Conservation (phyloP, 2,329 filamentous ascomycete genomes). For the Fusarium circinatum region DNA sequence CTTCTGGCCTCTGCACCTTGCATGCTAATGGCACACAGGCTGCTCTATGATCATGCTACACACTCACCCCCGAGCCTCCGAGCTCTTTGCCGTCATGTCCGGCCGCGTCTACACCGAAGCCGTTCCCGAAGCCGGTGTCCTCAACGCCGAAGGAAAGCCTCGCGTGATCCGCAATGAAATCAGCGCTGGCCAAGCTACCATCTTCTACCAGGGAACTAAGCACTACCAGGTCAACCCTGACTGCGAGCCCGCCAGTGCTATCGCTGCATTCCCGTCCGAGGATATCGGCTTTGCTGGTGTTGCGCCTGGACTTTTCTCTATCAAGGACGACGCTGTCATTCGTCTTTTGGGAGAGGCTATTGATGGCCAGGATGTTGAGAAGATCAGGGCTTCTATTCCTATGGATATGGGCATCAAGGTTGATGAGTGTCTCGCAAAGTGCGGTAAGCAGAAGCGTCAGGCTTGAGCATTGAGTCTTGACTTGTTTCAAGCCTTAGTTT, state of each 20-base stretch:
- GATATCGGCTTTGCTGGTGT: constrained; percentile 61
- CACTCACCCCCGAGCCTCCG: constrained; percentile 62
- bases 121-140: constrained; percentile 61
- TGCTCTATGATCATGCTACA: constrained; percentile 68
- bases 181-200: constrained; percentile 57
- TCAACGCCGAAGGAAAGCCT: constrained; percentile 46
- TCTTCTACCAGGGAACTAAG: constrained; percentile 64
- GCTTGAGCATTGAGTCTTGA: neutral
- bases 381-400: constrained; percentile 54
- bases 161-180: constrained; percentile 57
- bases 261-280: constrained; percentile 61
- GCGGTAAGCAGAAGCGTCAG: constrained; percentile 53
- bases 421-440: constrained; percentile 58
- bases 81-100: constrained; percentile 62
- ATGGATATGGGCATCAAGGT: constrained; percentile 61
- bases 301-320: constrained; percentile 59
- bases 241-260: constrained; percentile 60
- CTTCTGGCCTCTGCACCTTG: fast-evolving
- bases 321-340: constrained; percentile 55
- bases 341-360: constrained; percentile 60
- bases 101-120: constrained; percentile 62
- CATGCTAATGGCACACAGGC: constrained; percentile 34
- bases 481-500: neutral
- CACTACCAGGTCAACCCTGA: constrained; percentile 67
- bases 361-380: constrained; percentile 57